phyloP scores from a whole-genome alignment of 2,329 filamentous ascomycete genomes.

The Calycina marina region DNA sequence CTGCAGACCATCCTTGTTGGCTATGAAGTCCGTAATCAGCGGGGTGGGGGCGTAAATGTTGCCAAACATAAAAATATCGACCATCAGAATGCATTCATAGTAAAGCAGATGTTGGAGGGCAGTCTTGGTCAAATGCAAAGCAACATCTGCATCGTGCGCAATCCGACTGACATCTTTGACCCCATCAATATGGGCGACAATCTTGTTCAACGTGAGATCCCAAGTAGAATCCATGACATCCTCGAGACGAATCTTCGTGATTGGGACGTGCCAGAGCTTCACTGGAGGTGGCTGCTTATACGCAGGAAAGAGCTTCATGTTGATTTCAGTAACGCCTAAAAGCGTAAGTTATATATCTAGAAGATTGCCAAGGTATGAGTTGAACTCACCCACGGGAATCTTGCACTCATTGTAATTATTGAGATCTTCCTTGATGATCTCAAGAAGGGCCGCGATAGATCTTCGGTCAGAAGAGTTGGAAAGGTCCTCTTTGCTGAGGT shows the following conservation, averaged over 20 bases:
- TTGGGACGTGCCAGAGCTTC: slow-evolving; percentile 79
- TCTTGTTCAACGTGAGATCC: slow-evolving; percentile 64
- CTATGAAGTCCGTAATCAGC: slow-evolving; percentile 65
- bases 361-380: no score
- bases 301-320: slow-evolving; percentile 87
- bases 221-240: slow-evolving; percentile 52
- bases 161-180: slow-evolving; percentile 82
- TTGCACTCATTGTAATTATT: slow-evolving; percentile 98
- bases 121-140: slow-evolving; percentile 71
- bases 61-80: slow-evolving; percentile 91
- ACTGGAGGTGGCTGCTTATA: slow-evolving; percentile 64
- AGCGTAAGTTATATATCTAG: slow-evolving; percentile 1
- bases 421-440: slow-evolving; percentile 68
- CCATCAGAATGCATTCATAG: slow-evolving; percentile 77
- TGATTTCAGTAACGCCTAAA: slow-evolving; percentile 76
- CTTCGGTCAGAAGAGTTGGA: slow-evolving; percentile 35
- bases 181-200: slow-evolving; percentile 79
- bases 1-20: slow-evolving; percentile 58
- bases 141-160: slow-evolving; percentile 70
- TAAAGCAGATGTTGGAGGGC: slow-evolving; percentile 83
- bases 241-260: slow-evolving; percentile 52
- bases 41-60: slow-evolving; percentile 77
- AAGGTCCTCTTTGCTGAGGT: slow-evolving; percentile 42
- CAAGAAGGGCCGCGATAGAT: slow-evolving; percentile 71
- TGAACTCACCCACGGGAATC: slow-evolving; percentile 83